Base-by-base conservation (phyloP, 192 early-diverging fungal genomes). In the Linnemannia hyalina region DNA sequence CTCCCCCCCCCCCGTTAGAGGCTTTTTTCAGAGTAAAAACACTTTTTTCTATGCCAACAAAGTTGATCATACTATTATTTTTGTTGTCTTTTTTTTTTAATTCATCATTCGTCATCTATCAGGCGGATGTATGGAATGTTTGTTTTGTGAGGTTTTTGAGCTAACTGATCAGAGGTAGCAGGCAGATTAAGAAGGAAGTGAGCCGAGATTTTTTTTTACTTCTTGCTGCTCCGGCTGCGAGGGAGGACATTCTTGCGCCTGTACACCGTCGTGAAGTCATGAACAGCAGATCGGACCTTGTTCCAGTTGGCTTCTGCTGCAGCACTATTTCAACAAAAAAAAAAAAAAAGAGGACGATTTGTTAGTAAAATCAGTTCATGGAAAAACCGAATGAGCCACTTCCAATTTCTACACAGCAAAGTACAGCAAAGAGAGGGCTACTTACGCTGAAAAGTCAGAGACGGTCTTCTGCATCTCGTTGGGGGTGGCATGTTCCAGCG, bases 261-360 rank as follows among this genome's bases (percentile, higher is more conserved):
- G 79, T 92, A 95, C 29, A 85, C 41, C 13, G 88, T 89, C 9
- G 91, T 88, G 73, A 95, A 94, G 68, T 95, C 93, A 29, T 90
- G 87, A 2, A 94, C 76, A 4, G 92, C 80, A n/a, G 90, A 76
- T 76, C 89, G 79, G 42, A 93, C 81, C 75, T 88, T 93, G 44
- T 68, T 88, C 89, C 90, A 90, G 74, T 94, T 89, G 20, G 82
- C 77, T 47, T 88, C 89, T 18, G 89, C 90, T 26, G 87, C 89
- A 65, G 90, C 89, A 54, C 94, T 94, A 78, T 76, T 20, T 49
- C 42, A 77, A 32, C 60, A 23, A 65, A 20, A 78, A 44, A 15
- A 71, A 10, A 47, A 69, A 22, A 41, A 69, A 36, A 77, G 0
- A 6, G 41, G 49, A 3, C n/a, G 70, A n/a, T 40, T 40, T 79